phyloP scores from a whole-genome alignment of 352 stramenopile species.

The Globisporangium perplexum region DNA sequence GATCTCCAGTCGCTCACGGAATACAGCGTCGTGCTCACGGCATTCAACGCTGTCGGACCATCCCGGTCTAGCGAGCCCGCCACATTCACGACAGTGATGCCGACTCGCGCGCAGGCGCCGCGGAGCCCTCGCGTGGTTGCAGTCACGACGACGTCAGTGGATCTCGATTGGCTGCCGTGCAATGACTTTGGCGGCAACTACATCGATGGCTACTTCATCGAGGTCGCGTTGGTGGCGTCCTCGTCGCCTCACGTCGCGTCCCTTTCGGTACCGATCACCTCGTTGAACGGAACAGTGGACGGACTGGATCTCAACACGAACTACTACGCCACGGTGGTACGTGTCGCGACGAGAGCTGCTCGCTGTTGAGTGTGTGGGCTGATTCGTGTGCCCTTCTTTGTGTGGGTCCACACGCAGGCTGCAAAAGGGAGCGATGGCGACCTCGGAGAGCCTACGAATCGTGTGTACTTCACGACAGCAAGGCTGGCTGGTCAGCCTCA shows the following conservation, averaged over 20 bases:
- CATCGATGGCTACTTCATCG: slow-evolving; percentile 29
- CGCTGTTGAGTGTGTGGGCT: neutral
- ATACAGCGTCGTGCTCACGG: slow-evolving; percentile 31
- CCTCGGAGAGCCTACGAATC: slow-evolving; percentile 26
- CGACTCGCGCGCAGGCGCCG: slow-evolving; percentile 25
- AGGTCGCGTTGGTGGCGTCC: slow-evolving; percentile 11
- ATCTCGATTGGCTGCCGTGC: slow-evolving; percentile 29
- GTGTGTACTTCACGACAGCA: slow-evolving; percentile 36
- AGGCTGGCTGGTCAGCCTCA: slow-evolving; percentile 26
- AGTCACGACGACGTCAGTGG: slow-evolving; percentile 12
- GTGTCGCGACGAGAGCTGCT: slow-evolving; percentile 3
- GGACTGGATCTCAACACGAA: slow-evolving; percentile 18
- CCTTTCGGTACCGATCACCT: slow-evolving; percentile 10
- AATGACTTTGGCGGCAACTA: slow-evolving; percentile 42
- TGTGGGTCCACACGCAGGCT: slow-evolving; percentile 15
- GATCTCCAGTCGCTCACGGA: slow-evolving; percentile 36
- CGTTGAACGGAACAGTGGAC: slow-evolving; percentile 17
- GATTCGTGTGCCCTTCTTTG: neutral
- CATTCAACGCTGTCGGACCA: slow-evolving; percentile 29
- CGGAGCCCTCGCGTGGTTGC: slow-evolving; percentile 14
- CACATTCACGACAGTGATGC: slow-evolving; percentile 20
- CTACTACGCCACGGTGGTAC: slow-evolving; percentile 47
- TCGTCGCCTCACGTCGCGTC: neutral
- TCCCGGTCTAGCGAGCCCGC: slow-evolving; percentile 18
- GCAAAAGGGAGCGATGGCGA: slow-evolving; percentile 22